A percentile compares a stretch with the other conserved stretches of the same genome.
Evolutionary conservation across 768 basidiomycete species (phyloP).

Genomic region (Serendipita sp.): DNA sequence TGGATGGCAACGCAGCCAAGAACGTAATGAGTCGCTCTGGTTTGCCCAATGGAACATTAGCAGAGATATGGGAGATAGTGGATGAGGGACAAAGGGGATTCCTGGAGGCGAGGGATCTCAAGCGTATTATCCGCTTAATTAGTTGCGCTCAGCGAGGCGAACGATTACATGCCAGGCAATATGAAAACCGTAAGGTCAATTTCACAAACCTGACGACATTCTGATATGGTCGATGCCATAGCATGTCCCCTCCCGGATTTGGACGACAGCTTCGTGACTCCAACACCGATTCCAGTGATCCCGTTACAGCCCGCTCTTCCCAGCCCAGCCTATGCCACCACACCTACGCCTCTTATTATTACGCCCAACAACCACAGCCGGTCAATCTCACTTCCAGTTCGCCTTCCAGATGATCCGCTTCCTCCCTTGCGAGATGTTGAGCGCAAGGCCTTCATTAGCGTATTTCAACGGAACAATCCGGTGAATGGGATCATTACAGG

Average conservation of each 20-base stretch:
- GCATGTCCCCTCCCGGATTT: constrained; percentile 6
- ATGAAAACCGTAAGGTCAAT: constrained; percentile 1
- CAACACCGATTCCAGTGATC: neutral
- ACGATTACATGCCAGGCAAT: constrained; percentile 5
- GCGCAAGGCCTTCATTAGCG: neutral
- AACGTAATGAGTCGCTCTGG: neutral
- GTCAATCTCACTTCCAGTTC: neutral
- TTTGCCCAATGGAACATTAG: neutral
- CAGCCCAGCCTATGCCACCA: neutral
- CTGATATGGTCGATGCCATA: neutral
- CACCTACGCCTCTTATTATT: neutral
- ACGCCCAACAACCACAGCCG: neutral
- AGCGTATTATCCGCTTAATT: constrained; percentile 5
- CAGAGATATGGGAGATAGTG: constrained; percentile 7
- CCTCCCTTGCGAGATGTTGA: constrained; percentile 1
- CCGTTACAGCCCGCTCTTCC: neutral
- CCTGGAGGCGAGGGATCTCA: neutral
- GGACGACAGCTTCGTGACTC: neutral
- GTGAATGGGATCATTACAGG: constrained; percentile 1
- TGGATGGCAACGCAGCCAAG: constrained; percentile 5
- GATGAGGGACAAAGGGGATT: constrained; percentile 6
- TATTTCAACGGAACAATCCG: constrained; percentile 4
- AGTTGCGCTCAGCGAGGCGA: constrained; percentile 7
- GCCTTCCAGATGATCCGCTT: neutral
- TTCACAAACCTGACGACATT: neutral